These are phyloP conservation scores for Phytophthora colocasiae DNA, from an alignment of 352 stramenopile genomes.

Conservation along the genomic window DNA sequence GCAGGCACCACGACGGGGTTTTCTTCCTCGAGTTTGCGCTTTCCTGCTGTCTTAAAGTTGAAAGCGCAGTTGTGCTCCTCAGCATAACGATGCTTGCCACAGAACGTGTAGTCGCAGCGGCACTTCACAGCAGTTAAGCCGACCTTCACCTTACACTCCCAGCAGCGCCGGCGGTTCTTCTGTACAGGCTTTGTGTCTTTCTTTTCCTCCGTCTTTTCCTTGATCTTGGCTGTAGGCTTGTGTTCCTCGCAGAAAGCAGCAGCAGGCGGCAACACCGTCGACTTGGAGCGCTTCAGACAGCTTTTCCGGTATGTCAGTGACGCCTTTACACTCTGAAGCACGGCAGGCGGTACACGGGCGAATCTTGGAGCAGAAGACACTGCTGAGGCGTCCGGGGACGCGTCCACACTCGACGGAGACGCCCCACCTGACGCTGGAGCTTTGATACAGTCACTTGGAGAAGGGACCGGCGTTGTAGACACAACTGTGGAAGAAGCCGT, in stretches of 20 bases:
- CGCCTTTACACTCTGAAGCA: conserved; percentile 61
- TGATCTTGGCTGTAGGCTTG: not conserved
- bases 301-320: conserved; percentile 69
- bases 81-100: conserved; percentile 88
- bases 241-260: conserved; percentile 13
- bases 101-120: conserved; percentile 92
- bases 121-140: conserved; percentile 87
- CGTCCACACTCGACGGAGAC: conserved; percentile 32
- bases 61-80: conserved; percentile 90
- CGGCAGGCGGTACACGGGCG: conserved; percentile 45
- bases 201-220: not conserved
- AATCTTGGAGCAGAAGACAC: conserved; percentile 31
- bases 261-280: conserved; percentile 46
- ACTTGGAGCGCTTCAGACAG: conserved; percentile 76
- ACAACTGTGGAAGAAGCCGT: conserved; percentile 38
- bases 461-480: conserved; percentile 17
- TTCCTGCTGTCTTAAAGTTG: conserved; percentile 87
- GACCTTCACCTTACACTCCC: conserved; percentile 89
- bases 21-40: conserved; percentile 84
- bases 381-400: conserved; percentile 7
- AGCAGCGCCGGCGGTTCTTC: conserved; percentile 91
- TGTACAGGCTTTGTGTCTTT: conserved; percentile 52
- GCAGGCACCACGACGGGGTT: conserved; percentile 82
- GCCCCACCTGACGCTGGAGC: conserved; percentile 4
- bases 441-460: conserved; percentile 41